Percentiles rank a stretch among this genome's conserved stretches.
Conservation (phyloP, 1,139 yeast genomes). For the Yueomyces sp. region DNA sequence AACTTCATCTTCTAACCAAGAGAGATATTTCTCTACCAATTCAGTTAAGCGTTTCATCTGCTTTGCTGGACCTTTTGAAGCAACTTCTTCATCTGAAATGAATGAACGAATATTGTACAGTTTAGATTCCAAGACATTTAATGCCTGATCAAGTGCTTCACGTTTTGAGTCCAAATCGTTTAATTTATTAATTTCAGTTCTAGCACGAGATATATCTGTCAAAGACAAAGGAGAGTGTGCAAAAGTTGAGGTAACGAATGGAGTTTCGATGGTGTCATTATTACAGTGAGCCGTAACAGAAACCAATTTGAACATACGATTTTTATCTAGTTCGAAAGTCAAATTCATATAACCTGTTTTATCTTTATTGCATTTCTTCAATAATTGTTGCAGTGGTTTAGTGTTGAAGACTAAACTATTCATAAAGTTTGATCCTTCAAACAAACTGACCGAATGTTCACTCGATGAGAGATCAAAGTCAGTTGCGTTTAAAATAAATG, state of each 20-base stretch:
- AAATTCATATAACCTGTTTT: conserved; percentile 28
- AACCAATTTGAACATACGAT: conserved; percentile 37
- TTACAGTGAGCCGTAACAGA: conserved; percentile 32
- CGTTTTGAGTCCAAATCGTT: conserved; percentile 35
- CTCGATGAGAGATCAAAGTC: conserved; percentile 24
- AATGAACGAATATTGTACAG: conserved; percentile 45
- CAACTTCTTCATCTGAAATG: conserved; percentile 36
- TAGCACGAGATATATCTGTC: conserved; percentile 27
- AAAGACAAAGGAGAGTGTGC: conserved; percentile 14
- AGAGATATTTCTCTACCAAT: conserved; percentile 39
- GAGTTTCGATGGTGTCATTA: background rate
- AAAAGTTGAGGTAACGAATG: background rate
- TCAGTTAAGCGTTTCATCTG: conserved; percentile 28
- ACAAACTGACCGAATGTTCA: conserved; percentile 29
- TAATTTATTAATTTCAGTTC: conserved; percentile 11
- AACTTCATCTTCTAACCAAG: conserved; percentile 73
- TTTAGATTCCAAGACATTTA: conserved; percentile 44
- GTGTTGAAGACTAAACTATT: conserved; percentile 26
- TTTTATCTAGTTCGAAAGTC: conserved; percentile 35
- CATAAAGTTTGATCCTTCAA: conserved; percentile 42
- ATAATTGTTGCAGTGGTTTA: conserved; percentile 21
- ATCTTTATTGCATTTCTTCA: conserved; percentile 34
- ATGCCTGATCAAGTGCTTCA: conserved; percentile 33
- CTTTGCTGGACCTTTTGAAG: conserved; percentile 27
- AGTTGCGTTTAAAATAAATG: conserved; percentile 4